Evolutionary conservation across 164 flowering plant species (phyloP), one percentile per base, ranked within the genome.

Genomic region (Aristolochia fimbriata): DNA sequence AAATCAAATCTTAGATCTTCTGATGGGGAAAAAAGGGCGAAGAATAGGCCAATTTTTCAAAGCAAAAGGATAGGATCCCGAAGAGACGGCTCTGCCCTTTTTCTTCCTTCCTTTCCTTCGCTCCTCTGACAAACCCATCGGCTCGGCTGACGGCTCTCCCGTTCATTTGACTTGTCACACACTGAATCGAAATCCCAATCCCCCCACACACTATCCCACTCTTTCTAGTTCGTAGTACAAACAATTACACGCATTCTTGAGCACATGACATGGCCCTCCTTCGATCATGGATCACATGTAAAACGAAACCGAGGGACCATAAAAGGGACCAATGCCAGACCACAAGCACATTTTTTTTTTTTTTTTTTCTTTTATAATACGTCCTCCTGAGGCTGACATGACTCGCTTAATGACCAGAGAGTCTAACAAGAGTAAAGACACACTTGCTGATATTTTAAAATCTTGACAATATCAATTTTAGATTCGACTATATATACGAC

Each of bases 1-100:
- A 64, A 50, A 64, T 64, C 67, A 57, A 57, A 57, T 64, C 67
- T 41, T 41, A 64, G 61, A 64, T 64, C 67, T 49, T 58, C 56
- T 64, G 60, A 63, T 57, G n/a, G 59, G 59, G 47, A 62, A 43
- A 55, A 45, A 31, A 54, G 31, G 19, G 43, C 3, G 51, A 58
- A n/a, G 61, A 37, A 33, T 58, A 45, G 22, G 22, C 51, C 61
- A 58, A 2, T 58, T 45, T 45, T 47, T 58, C 25, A n/a, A 31
- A 43, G 27, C n/a, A 58, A 58, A 45, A 15, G 57, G 56, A 52
- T 1, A 52, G 14, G 33, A 54, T n/a, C 20, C 53, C 20, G 53
- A 50, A 19, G 9, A 20, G 22, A 20, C 56, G 27, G 30, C 56
- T 22, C 27, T 24, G 13, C 23, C 43, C 33, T 55, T 25, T 31